Conservation (phyloP, 495 filamentous ascomycete genomes). For the Penicillium cataractarum region DNA sequence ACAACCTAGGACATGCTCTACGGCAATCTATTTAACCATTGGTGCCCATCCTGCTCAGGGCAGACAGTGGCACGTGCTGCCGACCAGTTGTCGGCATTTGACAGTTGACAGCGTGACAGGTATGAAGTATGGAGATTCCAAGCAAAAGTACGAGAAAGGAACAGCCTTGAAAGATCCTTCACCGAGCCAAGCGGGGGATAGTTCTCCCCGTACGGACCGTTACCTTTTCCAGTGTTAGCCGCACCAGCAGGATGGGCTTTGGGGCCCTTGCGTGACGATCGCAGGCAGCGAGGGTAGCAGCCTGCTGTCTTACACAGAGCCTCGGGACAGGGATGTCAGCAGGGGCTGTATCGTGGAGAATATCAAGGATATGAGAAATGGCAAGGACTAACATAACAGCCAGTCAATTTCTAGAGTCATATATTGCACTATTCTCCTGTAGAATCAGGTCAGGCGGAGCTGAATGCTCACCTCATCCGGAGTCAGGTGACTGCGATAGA, state of each 20-base stretch:
- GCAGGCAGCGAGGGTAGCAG: neutral
- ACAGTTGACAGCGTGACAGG: neutral
- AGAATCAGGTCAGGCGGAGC: neutral
- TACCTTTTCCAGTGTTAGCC: neutral
- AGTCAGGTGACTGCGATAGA: conserved; percentile 17
- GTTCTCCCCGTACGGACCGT: neutral
- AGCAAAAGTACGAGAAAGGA: neutral
- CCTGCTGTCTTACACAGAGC: conserved; percentile 3
- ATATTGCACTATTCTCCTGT: too few relatives aligned
- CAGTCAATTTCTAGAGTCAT: neutral
- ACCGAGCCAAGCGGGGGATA: conserved; percentile 1
- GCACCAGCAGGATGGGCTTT: conserved; percentile 5
- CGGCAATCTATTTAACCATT: neutral
- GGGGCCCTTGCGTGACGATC: conserved; percentile 4
- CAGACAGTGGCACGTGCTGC: conserved; percentile 19
- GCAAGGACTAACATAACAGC: neutral
- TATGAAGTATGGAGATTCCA: too few relatives aligned
- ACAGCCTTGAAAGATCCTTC: neutral
- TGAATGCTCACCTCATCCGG: conserved; percentile 8
- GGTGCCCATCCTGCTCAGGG: conserved; percentile 9
- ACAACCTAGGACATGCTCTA: neutral
- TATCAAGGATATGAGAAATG: neutral
- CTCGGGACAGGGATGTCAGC: neutral
- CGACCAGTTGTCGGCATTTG: neutral
- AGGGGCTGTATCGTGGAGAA: neutral